Evolutionary conservation across 352 stramenopile species (phyloP), one percentile per base, ranked within the genome.

Genomic region (Phytophthora meadii): DNA sequence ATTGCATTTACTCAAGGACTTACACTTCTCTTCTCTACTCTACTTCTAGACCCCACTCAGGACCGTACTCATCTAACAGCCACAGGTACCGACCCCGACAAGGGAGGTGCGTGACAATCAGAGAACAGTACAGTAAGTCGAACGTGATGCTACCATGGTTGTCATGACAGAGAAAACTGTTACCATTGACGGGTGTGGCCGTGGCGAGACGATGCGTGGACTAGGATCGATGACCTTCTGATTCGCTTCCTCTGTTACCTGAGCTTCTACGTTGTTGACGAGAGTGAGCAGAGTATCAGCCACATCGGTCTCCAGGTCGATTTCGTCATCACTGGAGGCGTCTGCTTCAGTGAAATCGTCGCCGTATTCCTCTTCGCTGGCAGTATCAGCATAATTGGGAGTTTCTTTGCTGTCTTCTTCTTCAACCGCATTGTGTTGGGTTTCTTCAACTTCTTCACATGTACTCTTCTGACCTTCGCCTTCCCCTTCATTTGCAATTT

Each of bases 281-380:
- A 87, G 34, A 42, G 82, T 70, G 48, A 85, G 80, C n/a, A 83
- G 52, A 22, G 77, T 51, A 48, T 84, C 71, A n/a, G 75, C 74
- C 34, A 84, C 61, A 47, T 77, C 76, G 7, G 66, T 75, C 53
- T 84, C 70, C 5, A 72, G 50, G 22, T 80, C 56, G 15, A 40
- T 19, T 24, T 47, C 42, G 24, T 40, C 34, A n/a, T 36, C 39
- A 4, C 39, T 15, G 15, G 45, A 25, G 39, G 40, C 2, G 25
- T 64, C 34, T 24, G 22, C 19, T 32, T 50, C 42, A 28, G n/a
- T 15, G 5, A 51, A 25, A 34, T 71, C 61, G 22, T 56, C 45
- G 32, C 34, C 37, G 11, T 65, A 48, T 5, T 56, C 51, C 11
- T 49, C 40, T 48, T 4, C 37, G 10, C 19, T 58, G 17, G 3